These are phyloP conservation scores for Alternaria dauci DNA, from an alignment of 2,329 filamentous ascomycete genomes.

Conservation along the genomic window DNA sequence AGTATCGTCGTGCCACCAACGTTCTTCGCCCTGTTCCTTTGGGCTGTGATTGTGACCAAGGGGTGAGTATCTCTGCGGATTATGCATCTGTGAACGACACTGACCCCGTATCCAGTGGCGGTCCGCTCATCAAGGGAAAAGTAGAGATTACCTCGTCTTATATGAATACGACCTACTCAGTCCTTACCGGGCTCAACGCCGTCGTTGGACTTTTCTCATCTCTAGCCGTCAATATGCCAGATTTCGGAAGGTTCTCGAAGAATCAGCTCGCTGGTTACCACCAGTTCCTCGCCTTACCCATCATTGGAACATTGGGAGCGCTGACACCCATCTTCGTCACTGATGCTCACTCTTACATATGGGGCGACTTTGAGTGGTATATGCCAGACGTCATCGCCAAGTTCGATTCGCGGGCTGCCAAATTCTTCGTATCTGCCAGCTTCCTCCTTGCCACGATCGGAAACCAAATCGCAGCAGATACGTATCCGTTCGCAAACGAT, in stretches of 20 bases:
- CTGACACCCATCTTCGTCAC: constrained; percentile 60
- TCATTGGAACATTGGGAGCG: constrained; percentile 58
- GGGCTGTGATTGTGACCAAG: constrained; percentile 55
- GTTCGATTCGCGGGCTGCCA: constrained; percentile 55
- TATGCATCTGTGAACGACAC: neutral
- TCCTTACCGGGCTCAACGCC: constrained; percentile 56
- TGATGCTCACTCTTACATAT: constrained; percentile 56
- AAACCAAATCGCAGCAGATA: constrained; percentile 54
- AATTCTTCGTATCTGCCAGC: constrained; percentile 53
- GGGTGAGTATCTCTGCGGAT: constrained; percentile 28
- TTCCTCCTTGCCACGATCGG: constrained; percentile 56
- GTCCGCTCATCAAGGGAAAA: constrained; percentile 53
- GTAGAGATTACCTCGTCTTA: constrained; percentile 49
- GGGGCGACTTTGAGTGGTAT: constrained; percentile 59
- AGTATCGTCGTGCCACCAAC: constrained; percentile 55
- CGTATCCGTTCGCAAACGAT: constrained; percentile 50
- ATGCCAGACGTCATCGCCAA: constrained; percentile 59
- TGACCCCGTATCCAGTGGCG: constrained; percentile 33
- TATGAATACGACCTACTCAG: constrained; percentile 56
- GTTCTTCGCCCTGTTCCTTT: constrained; percentile 56
- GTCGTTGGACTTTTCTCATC: constrained; percentile 60
- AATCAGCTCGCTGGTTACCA: constrained; percentile 53
- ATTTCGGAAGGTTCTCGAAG: constrained; percentile 56
- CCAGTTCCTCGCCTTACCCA: constrained; percentile 58
- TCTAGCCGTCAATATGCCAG: constrained; percentile 57